These are phyloP conservation scores for Sporothrix luriei DNA, from an alignment of 2,329 filamentous ascomycete species.

Conservation along the genomic window DNA sequence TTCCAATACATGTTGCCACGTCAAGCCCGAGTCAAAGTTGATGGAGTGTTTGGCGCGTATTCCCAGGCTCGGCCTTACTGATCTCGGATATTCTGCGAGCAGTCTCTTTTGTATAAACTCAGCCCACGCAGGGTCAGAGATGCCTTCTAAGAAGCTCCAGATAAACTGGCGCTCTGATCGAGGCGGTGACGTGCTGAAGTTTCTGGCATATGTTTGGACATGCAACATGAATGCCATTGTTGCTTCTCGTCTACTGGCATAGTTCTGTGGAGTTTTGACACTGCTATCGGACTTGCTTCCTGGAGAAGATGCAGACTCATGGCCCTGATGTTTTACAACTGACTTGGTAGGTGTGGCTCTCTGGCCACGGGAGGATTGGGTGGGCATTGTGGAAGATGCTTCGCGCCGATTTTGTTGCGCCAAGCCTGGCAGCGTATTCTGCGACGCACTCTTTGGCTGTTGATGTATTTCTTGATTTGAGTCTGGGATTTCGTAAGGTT, in stretches of 20 bases:
- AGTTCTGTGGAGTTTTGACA: neutral
- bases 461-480: neutral
- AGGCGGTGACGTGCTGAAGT: constrained; percentile 29
- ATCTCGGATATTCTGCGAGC: constrained; percentile 28
- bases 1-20: constrained; percentile 32
- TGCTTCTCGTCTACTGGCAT: constrained; percentile 7
- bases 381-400: neutral
- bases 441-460: neutral
- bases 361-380: neutral
- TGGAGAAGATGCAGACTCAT: neutral
- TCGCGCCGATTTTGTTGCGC: neutral
- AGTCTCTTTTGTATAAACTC: constrained; percentile 33
- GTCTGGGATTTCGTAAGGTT: neutral
- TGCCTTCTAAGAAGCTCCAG: constrained; percentile 35
- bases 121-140: constrained; percentile 33
- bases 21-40: constrained; percentile 32
- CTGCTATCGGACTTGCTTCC: neutral
- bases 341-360: neutral
- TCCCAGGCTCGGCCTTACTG: constrained; percentile 32
- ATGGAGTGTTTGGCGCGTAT: constrained; percentile 34
- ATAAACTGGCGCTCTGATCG: constrained; percentile 36
- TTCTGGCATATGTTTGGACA: constrained; percentile 3
- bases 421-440: neutral
- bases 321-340: neutral
- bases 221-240: constrained; percentile 31